A percentile compares a stretch with the other conserved stretches of the same genome.
Conservation (phyloP, 495 filamentous ascomycete species). For the Penicillium longicatenatum region DNA sequence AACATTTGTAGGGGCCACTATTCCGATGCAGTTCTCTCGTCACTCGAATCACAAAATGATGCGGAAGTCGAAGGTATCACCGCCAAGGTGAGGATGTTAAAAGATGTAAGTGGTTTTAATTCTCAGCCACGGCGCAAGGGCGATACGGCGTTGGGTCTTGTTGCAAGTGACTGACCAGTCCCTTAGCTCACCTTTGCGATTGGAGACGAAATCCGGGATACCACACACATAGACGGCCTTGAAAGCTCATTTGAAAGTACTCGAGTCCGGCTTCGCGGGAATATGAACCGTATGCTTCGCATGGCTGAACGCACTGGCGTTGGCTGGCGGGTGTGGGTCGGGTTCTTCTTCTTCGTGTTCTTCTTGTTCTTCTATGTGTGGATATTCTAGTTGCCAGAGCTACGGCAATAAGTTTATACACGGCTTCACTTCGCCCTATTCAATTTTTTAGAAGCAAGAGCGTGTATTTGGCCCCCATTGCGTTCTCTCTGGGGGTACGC, state of each 20-base stretch:
- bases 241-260: constrained; percentile 91
- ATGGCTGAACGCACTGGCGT: constrained; percentile 95
- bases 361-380: constrained; percentile 89
- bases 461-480: background rate
- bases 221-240: constrained; percentile 73
- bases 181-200: constrained; percentile 84
- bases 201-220: constrained; percentile 90
- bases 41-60: constrained; percentile 95
- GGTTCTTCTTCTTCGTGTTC: constrained; percentile 79
- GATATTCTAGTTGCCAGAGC: constrained; percentile 55
- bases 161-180: constrained; percentile 10
- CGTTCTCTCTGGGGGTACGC: background rate
- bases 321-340: constrained; percentile 90
- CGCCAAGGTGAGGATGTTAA: constrained; percentile 88
- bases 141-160: background rate
- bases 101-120: constrained; percentile 67
- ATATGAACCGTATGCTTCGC: constrained; percentile 94
- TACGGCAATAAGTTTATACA: background rate
- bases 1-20: constrained; percentile 74
- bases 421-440: background rate
- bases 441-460: background rate
- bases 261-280: constrained; percentile 74
- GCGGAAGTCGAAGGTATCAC: constrained; percentile 84
- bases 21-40: constrained; percentile 86
- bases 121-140: background rate